Evolutionary conservation across 805 yeast genomes (phyloP), one percentile per base, ranked within the genome.

Genomic region (Zygosaccharomyces bisporus): DNA sequence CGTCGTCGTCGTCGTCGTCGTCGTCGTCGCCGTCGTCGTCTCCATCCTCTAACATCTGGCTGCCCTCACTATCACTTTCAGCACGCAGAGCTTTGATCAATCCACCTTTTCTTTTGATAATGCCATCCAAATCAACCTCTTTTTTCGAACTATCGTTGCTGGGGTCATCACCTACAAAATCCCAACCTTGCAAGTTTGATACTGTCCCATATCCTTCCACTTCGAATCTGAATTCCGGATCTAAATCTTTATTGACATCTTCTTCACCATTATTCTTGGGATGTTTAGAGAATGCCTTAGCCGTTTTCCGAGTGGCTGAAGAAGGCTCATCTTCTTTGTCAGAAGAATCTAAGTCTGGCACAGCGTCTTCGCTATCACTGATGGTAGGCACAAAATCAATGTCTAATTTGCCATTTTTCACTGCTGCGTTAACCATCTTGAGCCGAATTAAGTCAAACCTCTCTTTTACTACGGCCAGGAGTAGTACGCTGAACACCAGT

Each of bases 101-200:
- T 33, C 95, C 87, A 63, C 96, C 95, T 56, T 86, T 90, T 64
- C 90, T 76, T 68, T 83, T 80, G 54, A 91, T 85, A 43, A 91
- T 91, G 10, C 81, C 80, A 57, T 91, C 96, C 49, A 91, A 73
- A 70, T 91, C 96, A 6, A 88, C 95, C 49, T 81, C 86, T 50
- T 75, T 77, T 44, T 60, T 72, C 6, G 50, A 50, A 30, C 44
- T 55, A 7, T 47, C 54, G 12, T 49, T 41, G 4, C 48, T 47
- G 18, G 53, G 53, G 4, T 51, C 49, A 39, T 61, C 67, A 43
- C 77, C 79, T 32, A 74, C 77, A 59, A 89, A 87, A 54, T 88
- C 88, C 96, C 97, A 89, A 4, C 95, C 96, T 45, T 77, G 79
- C 42, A 82, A 80, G 3, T 68, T 68, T 3, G 72, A 50, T 8